These are phyloP conservation scores for Phallus indusiatus DNA, from an alignment of 768 basidiomycete species.

Conservation along the genomic window DNA sequence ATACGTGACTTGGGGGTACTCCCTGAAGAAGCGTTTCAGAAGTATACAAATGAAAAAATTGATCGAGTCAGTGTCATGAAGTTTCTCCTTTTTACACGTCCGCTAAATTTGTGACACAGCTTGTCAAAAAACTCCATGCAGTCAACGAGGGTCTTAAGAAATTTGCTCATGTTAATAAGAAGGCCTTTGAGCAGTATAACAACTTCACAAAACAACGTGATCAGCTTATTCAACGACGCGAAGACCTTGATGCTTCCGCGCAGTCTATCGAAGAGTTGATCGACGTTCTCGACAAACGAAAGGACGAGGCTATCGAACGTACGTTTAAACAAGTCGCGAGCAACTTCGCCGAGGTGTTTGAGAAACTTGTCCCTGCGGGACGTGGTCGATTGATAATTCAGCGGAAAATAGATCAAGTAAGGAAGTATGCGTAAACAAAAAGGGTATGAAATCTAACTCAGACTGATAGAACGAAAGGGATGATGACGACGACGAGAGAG, in stretches of 20 bases:
- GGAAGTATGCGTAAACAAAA: constrained; percentile 13
- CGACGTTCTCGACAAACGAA: constrained; percentile 87
- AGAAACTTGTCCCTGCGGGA: constrained; percentile 90
- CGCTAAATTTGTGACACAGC: constrained; percentile 33
- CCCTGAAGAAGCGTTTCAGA: constrained; percentile 95
- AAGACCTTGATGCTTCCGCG: constrained; percentile 87
- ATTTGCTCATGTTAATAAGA: constrained; percentile 98
- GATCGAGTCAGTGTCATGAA: constrained; percentile 54
- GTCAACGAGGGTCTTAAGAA: constrained; percentile 92
- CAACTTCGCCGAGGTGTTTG: constrained; percentile 96
- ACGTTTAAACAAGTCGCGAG: constrained; percentile 98
- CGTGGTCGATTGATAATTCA: constrained; percentile 89
- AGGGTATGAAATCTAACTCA: not conserved
- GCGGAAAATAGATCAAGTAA: constrained; percentile 74
- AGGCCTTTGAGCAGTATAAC: constrained; percentile 96
- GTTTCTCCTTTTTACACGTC: not conserved
- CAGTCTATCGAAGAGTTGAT: constrained; percentile 88
- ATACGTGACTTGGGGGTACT: constrained; percentile 94
- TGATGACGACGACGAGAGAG: constrained; percentile 66
- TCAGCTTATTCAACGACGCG: constrained; percentile 73
- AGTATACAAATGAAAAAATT: constrained; percentile 82
- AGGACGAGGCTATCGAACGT: constrained; percentile 97
- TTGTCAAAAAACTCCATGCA: constrained; percentile 85
- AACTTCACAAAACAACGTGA: constrained; percentile 98
- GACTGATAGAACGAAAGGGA: constrained; percentile 54